Percentiles rank a stretch among this genome's conserved stretches.
Conservation (phyloP, 257 asterid genomes). For the Plectranthus barbatus region DNA sequence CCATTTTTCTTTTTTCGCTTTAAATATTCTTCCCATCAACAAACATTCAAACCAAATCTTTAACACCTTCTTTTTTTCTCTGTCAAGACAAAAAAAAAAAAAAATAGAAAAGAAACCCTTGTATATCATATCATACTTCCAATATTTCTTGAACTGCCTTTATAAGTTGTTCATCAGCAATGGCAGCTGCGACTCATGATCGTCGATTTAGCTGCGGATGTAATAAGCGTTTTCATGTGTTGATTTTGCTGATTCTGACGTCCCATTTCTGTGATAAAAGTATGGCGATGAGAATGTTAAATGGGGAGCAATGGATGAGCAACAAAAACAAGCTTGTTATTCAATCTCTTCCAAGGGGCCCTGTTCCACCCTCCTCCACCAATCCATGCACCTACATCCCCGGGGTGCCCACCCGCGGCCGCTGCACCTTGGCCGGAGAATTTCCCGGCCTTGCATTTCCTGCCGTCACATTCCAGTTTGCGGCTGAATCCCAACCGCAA, state of each 20-base stretch:
- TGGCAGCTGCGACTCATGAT: background rate
- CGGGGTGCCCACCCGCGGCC: conserved; percentile 25
- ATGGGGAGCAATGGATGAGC: conserved; percentile 25
- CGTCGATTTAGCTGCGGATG: background rate
- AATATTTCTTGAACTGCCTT: too few relatives aligned
- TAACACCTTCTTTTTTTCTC: background rate
- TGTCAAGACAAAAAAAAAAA: background rate
- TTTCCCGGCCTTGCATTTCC: background rate
- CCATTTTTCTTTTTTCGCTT: background rate
- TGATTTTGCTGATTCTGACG: conserved; percentile 9
- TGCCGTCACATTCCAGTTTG: background rate
- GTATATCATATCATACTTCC: too few relatives aligned
- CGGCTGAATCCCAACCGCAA: background rate
- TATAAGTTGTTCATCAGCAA: background rate
- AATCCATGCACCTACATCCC: conserved; percentile 54
- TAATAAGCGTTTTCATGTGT: background rate
- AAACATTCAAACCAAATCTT: background rate
- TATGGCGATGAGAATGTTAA: conserved; percentile 19
- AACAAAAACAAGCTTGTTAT: conserved; percentile 19
- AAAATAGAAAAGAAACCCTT: too few relatives aligned
- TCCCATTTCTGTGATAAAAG: conserved; percentile 3
- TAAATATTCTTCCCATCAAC: background rate
- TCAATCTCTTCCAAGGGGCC: conserved; percentile 47
- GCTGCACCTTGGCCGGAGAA: conserved; percentile 30
- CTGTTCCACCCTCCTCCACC: conserved; percentile 13